Conservation (phyloP, 257 asterid genomes). For the Asclepias syriaca region DNA sequence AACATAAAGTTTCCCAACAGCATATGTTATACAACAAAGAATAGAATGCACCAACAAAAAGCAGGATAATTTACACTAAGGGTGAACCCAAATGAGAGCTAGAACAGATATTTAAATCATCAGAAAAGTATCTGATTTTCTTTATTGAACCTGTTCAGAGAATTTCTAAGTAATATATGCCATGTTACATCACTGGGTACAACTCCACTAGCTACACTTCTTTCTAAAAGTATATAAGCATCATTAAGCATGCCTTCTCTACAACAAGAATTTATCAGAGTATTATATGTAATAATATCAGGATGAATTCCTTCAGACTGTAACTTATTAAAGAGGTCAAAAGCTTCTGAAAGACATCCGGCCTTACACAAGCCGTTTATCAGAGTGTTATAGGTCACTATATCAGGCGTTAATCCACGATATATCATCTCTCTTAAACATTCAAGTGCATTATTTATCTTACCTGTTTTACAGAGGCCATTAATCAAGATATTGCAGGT, state of each 20-base stretch:
- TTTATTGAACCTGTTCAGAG: constrained; percentile 32
- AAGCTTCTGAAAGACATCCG: constrained; percentile 51
- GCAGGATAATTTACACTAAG: not conserved
- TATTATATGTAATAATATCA: constrained; percentile 64
- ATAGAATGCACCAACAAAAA: not conserved
- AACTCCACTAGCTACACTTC: constrained; percentile 59
- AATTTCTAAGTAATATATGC: constrained; percentile 49
- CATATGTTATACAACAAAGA: not conserved
- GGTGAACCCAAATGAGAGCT: not conserved
- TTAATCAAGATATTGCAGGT: constrained; percentile 59
- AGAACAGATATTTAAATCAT: not conserved
- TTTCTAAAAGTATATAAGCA: constrained; percentile 47
- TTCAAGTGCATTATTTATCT: constrained; percentile 58
- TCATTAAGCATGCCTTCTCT: constrained; percentile 51
- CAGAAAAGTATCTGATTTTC: constrained; percentile 13
- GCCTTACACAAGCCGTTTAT: constrained; percentile 76
- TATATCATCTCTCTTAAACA: constrained; percentile 59
- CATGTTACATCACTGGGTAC: constrained; percentile 66
- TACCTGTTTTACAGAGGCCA: constrained; percentile 49
- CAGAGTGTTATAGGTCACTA: constrained; percentile 65
- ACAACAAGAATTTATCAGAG: constrained; percentile 59
- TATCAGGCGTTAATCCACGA: constrained; percentile 71
- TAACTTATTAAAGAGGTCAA: constrained; percentile 49
- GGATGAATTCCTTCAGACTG: constrained; percentile 51
- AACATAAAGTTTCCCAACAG: not conserved